Conservation (phyloP, 2,329 filamentous ascomycete species). For the Celoporthe dispersa region DNA sequence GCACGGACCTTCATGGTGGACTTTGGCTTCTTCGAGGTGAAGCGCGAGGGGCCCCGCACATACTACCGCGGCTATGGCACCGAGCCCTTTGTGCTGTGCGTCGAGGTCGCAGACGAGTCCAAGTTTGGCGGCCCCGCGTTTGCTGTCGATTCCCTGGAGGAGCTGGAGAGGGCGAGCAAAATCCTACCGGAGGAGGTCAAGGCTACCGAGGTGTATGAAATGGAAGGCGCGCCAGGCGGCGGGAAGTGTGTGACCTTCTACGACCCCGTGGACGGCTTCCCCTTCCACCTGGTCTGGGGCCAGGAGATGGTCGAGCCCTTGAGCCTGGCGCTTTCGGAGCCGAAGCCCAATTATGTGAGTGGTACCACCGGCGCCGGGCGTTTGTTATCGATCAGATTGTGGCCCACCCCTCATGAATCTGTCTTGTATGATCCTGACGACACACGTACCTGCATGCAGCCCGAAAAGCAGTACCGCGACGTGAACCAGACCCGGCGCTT, state of each 20-base stretch:
- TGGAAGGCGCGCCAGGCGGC: slow-evolving; percentile 56
- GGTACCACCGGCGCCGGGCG: neutral
- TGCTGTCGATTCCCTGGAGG: slow-evolving; percentile 58
- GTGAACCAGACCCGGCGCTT: slow-evolving; percentile 55
- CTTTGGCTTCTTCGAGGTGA: slow-evolving; percentile 51
- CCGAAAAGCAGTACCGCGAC: slow-evolving; percentile 40
- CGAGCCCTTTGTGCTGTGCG: slow-evolving; percentile 64
- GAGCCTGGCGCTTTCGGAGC: slow-evolving; percentile 44
- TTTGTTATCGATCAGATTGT: neutral
- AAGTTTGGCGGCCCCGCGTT: slow-evolving; percentile 63
- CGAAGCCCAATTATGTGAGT: slow-evolving; percentile 49
- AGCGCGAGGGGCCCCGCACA: slow-evolving; percentile 47
- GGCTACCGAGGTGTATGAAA: slow-evolving; percentile 53
- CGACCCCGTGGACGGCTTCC: slow-evolving; percentile 59
- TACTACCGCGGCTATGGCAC: slow-evolving; percentile 66
- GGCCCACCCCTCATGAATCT: neutral
- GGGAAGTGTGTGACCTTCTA: slow-evolving; percentile 55
- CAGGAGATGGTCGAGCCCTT: slow-evolving; percentile 48
- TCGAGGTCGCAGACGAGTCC: slow-evolving; percentile 50
- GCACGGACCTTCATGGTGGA: slow-evolving; percentile 50
- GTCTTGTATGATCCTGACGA: neutral
- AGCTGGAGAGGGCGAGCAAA: slow-evolving; percentile 55
- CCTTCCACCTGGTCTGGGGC: slow-evolving; percentile 61
- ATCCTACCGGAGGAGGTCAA: slow-evolving; percentile 52
- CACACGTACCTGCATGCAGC: slow-evolving; percentile 3